These are phyloP conservation scores for Aspergillus aculeatinus DNA, from an alignment of 2,329 filamentous ascomycete genomes.

Conservation along the genomic window DNA sequence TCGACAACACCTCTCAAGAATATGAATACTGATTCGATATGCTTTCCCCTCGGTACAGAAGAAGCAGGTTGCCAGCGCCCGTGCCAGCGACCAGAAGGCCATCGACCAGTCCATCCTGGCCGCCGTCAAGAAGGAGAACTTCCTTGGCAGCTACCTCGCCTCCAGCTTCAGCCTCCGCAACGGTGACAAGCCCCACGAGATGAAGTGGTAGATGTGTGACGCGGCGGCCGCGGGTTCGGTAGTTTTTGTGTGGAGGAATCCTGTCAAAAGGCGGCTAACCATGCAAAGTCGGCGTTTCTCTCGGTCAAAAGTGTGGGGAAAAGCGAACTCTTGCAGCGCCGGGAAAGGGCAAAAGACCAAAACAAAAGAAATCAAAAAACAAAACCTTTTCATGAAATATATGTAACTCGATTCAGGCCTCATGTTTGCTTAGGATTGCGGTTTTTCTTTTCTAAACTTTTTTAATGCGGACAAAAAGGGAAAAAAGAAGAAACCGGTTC, in stretches of 20 bases:
- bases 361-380: background rate
- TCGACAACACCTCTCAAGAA: too few species aligned
- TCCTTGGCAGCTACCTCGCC: constrained; percentile 89
- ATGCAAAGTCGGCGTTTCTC: constrained; percentile 35
- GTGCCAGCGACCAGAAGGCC: constrained; percentile 96
- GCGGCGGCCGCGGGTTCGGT: constrained; percentile 43
- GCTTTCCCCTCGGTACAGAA: constrained; percentile 63
- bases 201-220: constrained; percentile 81
- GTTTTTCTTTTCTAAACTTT: constrained; percentile 22
- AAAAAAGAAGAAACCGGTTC: constrained; percentile 27
- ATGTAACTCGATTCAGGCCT: constrained; percentile 43
- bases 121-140: constrained; percentile 97
- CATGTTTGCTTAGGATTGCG: constrained; percentile 37
- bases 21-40: constrained; percentile 9
- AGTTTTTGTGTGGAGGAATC: constrained; percentile 40
- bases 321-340: constrained; percentile 25
- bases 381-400: constrained; percentile 35
- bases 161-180: constrained; percentile 98
- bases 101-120: constrained; percentile 94
- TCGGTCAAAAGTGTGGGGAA: constrained; percentile 9
- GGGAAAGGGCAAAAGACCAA: constrained; percentile 27
- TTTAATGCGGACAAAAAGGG: constrained; percentile 12
- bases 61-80: constrained; percentile 91
- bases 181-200: constrained; percentile 99
- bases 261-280: constrained; percentile 35